phyloP scores from a whole-genome alignment of 2,329 filamentous ascomycete genomes.

The Epichloe sp. region DNA sequence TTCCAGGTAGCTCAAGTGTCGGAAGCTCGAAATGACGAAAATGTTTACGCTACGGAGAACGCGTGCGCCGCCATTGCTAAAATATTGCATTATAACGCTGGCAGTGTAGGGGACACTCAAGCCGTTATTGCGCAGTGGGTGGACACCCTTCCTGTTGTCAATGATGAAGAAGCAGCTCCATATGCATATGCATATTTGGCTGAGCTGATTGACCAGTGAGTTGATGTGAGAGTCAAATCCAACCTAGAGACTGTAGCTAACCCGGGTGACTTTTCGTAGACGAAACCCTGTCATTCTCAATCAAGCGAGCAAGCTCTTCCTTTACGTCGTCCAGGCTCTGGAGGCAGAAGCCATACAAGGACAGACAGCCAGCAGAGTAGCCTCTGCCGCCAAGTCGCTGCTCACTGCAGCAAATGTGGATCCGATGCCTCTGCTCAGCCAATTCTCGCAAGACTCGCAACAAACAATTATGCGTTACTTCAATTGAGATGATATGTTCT shows the following conservation, averaged over 20 bases:
- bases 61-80: slow-evolving; percentile 94
- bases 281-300: slow-evolving; percentile 71
- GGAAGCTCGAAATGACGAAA: slow-evolving; percentile 77
- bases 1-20: slow-evolving; percentile 75
- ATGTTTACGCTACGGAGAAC: slow-evolving; percentile 95
- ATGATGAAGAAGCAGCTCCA: slow-evolving; percentile 93
- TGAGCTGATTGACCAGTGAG: slow-evolving; percentile 89
- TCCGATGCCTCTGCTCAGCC: slow-evolving; percentile 59
- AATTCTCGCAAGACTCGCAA: slow-evolving; percentile 69
- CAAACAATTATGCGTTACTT: slow-evolving; percentile 69
- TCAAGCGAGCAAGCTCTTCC: slow-evolving; percentile 71
- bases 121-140: slow-evolving; percentile 76
- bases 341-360: slow-evolving; percentile 85
- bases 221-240: slow-evolving; percentile 14
- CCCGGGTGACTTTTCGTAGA: slow-evolving; percentile 31
- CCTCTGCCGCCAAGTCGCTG: slow-evolving; percentile 64
- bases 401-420: slow-evolving; percentile 63
- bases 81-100: slow-evolving; percentile 80
- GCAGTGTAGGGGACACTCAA: slow-evolving; percentile 62
- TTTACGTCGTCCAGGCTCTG: slow-evolving; percentile 73
- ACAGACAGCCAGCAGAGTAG: slow-evolving; percentile 65
- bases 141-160: slow-evolving; percentile 77
- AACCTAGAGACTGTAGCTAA: slow-evolving; percentile 12
- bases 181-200: slow-evolving; percentile 90
- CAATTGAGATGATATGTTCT: slow-evolving; percentile 30